A percentile compares a stretch with the other conserved stretches of the same genome.
phyloP scores from a whole-genome alignment of 345 rosid genomes.

The Euphorbia lathyris region DNA sequence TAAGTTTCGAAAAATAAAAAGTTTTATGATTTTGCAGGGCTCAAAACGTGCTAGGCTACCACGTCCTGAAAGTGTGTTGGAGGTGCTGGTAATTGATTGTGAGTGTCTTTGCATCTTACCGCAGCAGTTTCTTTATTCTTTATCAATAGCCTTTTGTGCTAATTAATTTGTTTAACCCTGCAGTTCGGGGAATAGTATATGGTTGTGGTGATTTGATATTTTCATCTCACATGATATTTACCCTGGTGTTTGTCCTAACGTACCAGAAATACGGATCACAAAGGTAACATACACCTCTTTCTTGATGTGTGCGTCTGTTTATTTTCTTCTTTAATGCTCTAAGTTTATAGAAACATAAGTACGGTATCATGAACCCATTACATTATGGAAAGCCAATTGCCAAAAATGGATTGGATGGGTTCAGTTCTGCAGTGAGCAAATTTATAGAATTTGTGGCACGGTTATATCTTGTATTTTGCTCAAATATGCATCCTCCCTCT shows the following conservation, averaged over 20 bases:
- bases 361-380: not conserved
- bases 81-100: constrained; percentile 79
- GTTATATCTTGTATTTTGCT: not conserved
- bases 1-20: not conserved
- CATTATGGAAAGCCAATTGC: not conserved
- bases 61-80: constrained; percentile 59
- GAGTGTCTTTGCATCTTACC: constrained; percentile 23
- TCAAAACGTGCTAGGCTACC: constrained; percentile 82
- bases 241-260: constrained; percentile 82
- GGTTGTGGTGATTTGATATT: constrained; percentile 99
- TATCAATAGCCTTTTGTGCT: constrained; percentile 12
- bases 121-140: constrained; percentile 13
- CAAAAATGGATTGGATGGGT: not conserved
- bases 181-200: constrained; percentile 87
- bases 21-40: constrained; percentile 43
- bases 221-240: constrained; percentile 98
- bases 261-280: constrained; percentile 92
- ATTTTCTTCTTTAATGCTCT: not conserved
- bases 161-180: constrained; percentile 30
- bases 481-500: not conserved
- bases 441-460: not conserved
- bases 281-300: constrained; percentile 51
- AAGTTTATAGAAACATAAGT: not conserved
- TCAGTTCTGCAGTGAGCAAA: not conserved
- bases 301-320: not conserved